Evolutionary conservation across 371 early-diverging fungal species (phyloP).

Genomic region (Mucor circinelloides): DNA sequence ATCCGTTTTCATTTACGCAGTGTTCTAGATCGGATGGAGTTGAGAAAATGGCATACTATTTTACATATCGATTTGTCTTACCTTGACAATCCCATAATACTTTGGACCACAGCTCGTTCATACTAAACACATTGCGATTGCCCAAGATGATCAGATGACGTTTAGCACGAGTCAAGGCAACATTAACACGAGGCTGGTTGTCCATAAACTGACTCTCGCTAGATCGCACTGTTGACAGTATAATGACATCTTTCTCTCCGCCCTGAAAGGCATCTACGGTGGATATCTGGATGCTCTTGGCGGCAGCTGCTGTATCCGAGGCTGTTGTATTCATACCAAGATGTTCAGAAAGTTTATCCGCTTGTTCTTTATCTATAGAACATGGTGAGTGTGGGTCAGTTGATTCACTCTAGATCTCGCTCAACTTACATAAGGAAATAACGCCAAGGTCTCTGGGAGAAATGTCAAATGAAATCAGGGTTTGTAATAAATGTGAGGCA

Average conservation of each 20-base stretch:
- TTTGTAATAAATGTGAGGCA: conserved; percentile 43
- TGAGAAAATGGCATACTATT: not conserved
- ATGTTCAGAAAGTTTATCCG: conserved; percentile 47
- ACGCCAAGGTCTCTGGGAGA: conserved; percentile 61
- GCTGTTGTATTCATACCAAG: conserved; percentile 17
- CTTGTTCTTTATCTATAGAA: conserved; percentile 68
- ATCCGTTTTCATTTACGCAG: conserved; percentile 6
- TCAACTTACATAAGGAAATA: conserved; percentile 65
- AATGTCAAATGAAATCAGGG: conserved; percentile 44
- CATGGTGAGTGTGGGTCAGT: not conserved
- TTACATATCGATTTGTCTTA: conserved; percentile 1
- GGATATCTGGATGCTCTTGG: conserved; percentile 49
- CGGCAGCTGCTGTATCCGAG: conserved; percentile 8
- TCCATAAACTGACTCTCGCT: conserved; percentile 58
- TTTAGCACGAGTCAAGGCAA: conserved; percentile 63
- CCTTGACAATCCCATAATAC: conserved; percentile 45
- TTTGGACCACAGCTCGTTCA: conserved; percentile 42
- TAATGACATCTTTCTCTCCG: conserved; percentile 81
- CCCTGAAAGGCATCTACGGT: conserved; percentile 92
- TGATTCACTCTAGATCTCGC: not conserved
- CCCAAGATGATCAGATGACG: conserved; percentile 72
- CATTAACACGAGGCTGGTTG: conserved; percentile 60
- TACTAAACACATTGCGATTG: conserved; percentile 29
- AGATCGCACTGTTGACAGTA: conserved; percentile 77
- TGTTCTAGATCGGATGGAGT: conserved; percentile 8